Base-by-base conservation (phyloP, 441 rosid species). In the Jatropha podagrica region DNA sequence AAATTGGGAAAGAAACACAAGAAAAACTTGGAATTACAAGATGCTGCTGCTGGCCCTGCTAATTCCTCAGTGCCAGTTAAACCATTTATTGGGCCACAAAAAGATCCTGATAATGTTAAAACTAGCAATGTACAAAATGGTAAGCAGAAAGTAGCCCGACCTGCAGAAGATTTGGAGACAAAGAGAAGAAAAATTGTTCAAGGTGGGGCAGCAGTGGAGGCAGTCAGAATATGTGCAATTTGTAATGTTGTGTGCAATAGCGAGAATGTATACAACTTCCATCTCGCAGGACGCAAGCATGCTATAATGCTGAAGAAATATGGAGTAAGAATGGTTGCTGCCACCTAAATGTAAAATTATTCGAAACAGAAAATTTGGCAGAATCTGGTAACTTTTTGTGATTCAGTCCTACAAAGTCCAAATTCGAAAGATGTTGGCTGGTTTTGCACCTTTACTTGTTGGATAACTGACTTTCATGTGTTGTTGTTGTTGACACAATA, bases 191-290 rank as follows among this genome's bases (percentile, higher is more conserved):
- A 78, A 79, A 13, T 86, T n/a, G 54, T 86, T 8, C 79, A 79
- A 61, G 77, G 86, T 52, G 86, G 89, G 58, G 89, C 83, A 2
- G 80, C 85, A 60, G 73, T 46, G 20, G 84, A 85, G 81, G 84
- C 87, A 0, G 78, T 88, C 40, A 85, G 86, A 78, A 72, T 63
- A 26, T 88, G 88, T 70, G 44, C 77, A 42, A 69, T 85, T 68
- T 86, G 91, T 76, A 85, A 85, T 55, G 81, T 88, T 51, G 87
- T 86, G 68, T 86, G 92, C 74, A 88, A 85, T 58, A 85, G 86
- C 32, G 84, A 81, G 13, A 81, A 32, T 2, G 89, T 85, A 20
- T 84, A 78, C 76, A 77, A 17, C 11, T 41, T 67, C 74, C 89
- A 86, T 79, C 71, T 86, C 61, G 77, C 83, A 0, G 88, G 88